Percentiles rank a stretch among this genome's conserved stretches.
Conservation (phyloP, 805 yeast genomes). For the Sugiyamaella mastotermitis region DNA sequence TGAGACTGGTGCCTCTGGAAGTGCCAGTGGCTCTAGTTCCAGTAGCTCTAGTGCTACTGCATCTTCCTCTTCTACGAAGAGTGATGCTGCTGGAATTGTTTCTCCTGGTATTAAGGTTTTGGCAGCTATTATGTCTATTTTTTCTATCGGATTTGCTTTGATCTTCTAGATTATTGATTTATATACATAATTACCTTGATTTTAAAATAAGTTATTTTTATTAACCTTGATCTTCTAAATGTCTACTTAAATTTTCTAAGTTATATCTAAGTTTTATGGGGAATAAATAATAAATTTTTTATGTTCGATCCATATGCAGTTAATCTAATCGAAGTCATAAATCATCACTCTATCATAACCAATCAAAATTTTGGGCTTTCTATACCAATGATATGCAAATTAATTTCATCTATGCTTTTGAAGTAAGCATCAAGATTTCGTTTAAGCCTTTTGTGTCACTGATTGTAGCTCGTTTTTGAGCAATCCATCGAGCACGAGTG, state of each 20-base stretch:
- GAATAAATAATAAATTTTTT: too few relatives aligned
- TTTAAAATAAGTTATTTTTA: too few relatives aligned
- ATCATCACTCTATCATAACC: too few relatives aligned
- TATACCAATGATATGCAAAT: too few relatives aligned
- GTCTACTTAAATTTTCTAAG: too few relatives aligned
- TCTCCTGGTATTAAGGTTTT: conserved; percentile 10
- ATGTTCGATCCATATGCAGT: too few relatives aligned
- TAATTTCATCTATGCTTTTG: conserved; percentile 3
- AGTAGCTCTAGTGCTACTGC: conserved; percentile 5
- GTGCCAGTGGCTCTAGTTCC: conserved; percentile 27
- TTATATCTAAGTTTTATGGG: too few relatives aligned
- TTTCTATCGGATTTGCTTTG: conserved; percentile 18
- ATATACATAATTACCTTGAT: too few relatives aligned
- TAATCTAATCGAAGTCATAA: too few relatives aligned
- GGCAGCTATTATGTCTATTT: conserved; percentile 16
- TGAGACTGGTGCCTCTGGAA: conserved; percentile 18
- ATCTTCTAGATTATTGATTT: too few relatives aligned
- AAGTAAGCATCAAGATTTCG: conserved; percentile 83
- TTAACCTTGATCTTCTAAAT: too few relatives aligned
- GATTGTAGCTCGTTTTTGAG: conserved; percentile 85
- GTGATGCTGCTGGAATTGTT: conserved; percentile 12
- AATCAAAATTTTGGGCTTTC: too few relatives aligned
- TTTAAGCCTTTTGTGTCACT: conserved; percentile 83
- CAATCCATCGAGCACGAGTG: conserved; percentile 80
- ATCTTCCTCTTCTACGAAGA: conserved; percentile 6